Evolutionary conservation across 2,329 filamentous ascomycete genomes (phyloP).

Genomic region (Ilyonectria mors-panacis): DNA sequence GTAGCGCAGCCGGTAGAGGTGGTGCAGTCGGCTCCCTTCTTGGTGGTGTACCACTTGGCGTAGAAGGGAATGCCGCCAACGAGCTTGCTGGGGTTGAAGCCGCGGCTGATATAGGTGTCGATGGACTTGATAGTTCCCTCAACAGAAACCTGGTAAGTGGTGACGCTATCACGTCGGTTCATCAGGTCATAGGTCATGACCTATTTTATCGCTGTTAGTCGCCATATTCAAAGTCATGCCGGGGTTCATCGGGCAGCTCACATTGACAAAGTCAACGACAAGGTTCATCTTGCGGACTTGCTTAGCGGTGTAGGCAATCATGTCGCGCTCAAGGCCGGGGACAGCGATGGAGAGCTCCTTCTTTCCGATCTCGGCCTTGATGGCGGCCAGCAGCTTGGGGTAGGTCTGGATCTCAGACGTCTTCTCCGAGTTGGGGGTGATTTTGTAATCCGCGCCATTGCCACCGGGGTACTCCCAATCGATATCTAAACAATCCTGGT

Average conservation of each 20-base stretch:
- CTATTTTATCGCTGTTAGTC: slow-evolving; percentile 32
- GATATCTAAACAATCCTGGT: slow-evolving; percentile 62
- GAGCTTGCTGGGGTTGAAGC: slow-evolving; percentile 68
- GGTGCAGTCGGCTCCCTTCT: slow-evolving; percentile 61
- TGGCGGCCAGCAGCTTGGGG: slow-evolving; percentile 71
- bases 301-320: slow-evolving; percentile 75
- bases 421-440: slow-evolving; percentile 71
- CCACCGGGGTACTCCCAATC: slow-evolving; percentile 77
- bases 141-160: slow-evolving; percentile 75
- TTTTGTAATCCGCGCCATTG: slow-evolving; percentile 79
- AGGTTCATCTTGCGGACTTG: slow-evolving; percentile 72
- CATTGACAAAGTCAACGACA: slow-evolving; percentile 76
- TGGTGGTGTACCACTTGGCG: slow-evolving; percentile 75
- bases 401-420: slow-evolving; percentile 73
- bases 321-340: slow-evolving; percentile 73
- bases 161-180: slow-evolving; percentile 78
- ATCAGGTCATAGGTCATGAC: slow-evolving; percentile 82
- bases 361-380: slow-evolving; percentile 71
- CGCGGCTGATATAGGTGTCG: slow-evolving; percentile 71
- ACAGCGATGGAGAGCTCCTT: slow-evolving; percentile 78
- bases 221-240: rapidly evolving
- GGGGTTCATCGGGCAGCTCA: slow-evolving; percentile 21
- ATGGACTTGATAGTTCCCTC: slow-evolving; percentile 67
- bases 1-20: slow-evolving; percentile 72
- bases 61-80: slow-evolving; percentile 80